These are phyloP conservation scores for Ogataea trehaloabstinens DNA, from an alignment of 805 yeast genomes.

Conservation along the genomic window DNA sequence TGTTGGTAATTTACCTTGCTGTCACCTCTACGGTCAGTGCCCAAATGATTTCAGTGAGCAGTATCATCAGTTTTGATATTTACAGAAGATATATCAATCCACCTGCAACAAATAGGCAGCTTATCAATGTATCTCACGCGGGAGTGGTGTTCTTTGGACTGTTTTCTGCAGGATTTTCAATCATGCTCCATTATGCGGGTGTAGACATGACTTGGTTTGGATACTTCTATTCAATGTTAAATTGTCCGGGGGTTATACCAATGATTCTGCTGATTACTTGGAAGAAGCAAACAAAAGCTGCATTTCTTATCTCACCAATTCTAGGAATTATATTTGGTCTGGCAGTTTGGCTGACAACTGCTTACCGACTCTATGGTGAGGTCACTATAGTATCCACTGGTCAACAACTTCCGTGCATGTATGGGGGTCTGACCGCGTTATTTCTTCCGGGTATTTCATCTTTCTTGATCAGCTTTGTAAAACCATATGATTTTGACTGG, in stretches of 20 bases:
- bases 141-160: slow-evolving; percentile 40
- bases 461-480: too few relatives aligned
- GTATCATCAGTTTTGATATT: slow-evolving; percentile 45
- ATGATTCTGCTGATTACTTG: slow-evolving; percentile 35
- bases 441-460: too few relatives aligned
- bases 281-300: slow-evolving; percentile 28
- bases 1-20: slow-evolving; percentile 37
- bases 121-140: slow-evolving; percentile 41
- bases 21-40: slow-evolving; percentile 43
- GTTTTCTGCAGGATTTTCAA: slow-evolving; percentile 38
- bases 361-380: too few relatives aligned
- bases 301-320: slow-evolving; percentile 34
- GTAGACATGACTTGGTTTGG: slow-evolving; percentile 38
- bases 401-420: too few relatives aligned
- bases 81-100: slow-evolving; percentile 43
- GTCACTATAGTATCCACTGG: too few relatives aligned
- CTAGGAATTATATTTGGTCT: too few relatives aligned
- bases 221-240: slow-evolving; percentile 36
- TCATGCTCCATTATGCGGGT: slow-evolving; percentile 35
- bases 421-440: too few relatives aligned
- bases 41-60: slow-evolving; percentile 39
- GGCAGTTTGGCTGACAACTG: too few relatives aligned
- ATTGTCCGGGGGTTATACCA: slow-evolving; percentile 39
- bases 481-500: too few relatives aligned
- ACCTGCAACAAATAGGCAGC: slow-evolving; percentile 39